Evolutionary conservation across 257 asterid genomes (phyloP), one percentile per base, ranked within the genome.

Genomic region (Oldenlandia corymbosa): DNA sequence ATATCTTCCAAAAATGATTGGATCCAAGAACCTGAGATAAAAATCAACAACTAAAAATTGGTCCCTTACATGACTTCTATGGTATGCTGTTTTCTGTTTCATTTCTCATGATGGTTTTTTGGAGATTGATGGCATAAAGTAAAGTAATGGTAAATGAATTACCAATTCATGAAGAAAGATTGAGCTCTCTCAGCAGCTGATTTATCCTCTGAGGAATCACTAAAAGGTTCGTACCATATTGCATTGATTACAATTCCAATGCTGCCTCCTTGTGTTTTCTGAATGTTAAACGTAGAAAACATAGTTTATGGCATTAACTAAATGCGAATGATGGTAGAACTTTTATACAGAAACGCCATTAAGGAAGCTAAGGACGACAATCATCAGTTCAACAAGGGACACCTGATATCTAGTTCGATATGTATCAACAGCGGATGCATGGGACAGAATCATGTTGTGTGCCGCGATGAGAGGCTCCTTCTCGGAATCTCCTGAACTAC

Each of bases 101-200:
- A n/a, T 34, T 14, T 43, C 66, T 42, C 42, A 28, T 45, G 2
- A 45, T 23, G 18, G 5, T 0, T 24, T 43, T n/a, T n/a, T n/a
- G n/a, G n/a, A n/a, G n/a, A n/a, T n/a, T n/a, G n/a, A n/a, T n/a
- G n/a, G n/a, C n/a, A n/a, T n/a, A n/a, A n/a, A n/a, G n/a, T n/a
- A n/a, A n/a, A n/a, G n/a, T 41, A 11, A 9, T 16, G 20, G 26
- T 18, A 37, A 48, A 42, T 41, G 32, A 46, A 12, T 60, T 67
- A 85, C 88, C 94, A 83, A 32, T 81, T 83, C 76, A 74, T 52
- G 20, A 54, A 78, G 76, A 79, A 86, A 9, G 83, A 80, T 65
- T 76, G 86, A 67, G 86, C 94, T 75, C 88, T 78, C 77, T 83
- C 74, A 58, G 90, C 74, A 21, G 90, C 90, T 26, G 63, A 69